phyloP scores from a whole-genome alignment of 805 yeast genomes.

The Wickerhamomyces bovis region DNA sequence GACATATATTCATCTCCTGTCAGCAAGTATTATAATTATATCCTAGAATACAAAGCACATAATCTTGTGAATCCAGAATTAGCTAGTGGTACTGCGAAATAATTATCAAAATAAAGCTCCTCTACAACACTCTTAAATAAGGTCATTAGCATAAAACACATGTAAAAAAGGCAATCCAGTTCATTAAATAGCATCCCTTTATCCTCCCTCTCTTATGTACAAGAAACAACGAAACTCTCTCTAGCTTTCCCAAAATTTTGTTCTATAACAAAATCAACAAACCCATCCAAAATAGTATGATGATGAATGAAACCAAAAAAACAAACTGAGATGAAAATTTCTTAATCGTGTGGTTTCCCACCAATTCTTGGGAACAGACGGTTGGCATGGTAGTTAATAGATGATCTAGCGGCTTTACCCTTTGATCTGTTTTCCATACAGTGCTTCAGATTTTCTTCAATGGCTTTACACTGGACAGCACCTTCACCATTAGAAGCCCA shows the following conservation, averaged over 20 bases:
- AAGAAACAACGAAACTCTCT: not conserved
- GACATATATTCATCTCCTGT: no score
- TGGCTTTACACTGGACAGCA: conserved; percentile 51
- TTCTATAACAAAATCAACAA: not conserved
- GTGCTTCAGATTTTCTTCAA: conserved; percentile 63
- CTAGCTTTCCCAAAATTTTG: not conserved
- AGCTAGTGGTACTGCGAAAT: no score
- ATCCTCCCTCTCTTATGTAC: not conserved
- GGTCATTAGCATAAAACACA: not conserved
- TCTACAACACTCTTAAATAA: not conserved
- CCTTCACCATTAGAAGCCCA: conserved; percentile 97
- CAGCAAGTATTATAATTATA: no score
- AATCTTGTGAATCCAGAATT: no score
- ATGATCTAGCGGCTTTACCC: conserved; percentile 28
- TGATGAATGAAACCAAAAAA: not conserved
- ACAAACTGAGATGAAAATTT: not conserved
- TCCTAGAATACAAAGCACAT: no score
- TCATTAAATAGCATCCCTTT: not conserved
- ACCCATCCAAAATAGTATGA: not conserved
- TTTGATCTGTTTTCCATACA: conserved; percentile 52
- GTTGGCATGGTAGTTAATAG: conserved; percentile 48
- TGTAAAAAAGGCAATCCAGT: not conserved
- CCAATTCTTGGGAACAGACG: conserved; percentile 43
- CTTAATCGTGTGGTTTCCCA: conserved; percentile 40
- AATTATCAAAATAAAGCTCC: not conserved